Base-by-base conservation (phyloP, 495 filamentous ascomycete species). In the Tuber magnatum region DNA sequence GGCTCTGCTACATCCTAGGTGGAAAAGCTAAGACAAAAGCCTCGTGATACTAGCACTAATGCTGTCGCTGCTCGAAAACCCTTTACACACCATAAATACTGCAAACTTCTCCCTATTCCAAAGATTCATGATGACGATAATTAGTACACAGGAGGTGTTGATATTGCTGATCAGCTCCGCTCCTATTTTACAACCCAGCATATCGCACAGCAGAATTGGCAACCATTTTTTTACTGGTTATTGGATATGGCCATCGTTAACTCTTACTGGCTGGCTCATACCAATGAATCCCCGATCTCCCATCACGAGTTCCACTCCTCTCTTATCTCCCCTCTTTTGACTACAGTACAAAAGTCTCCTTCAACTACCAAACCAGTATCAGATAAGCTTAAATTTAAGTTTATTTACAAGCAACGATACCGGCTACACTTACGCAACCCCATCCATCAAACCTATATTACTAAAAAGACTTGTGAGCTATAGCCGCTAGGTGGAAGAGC, bases 181-280 rank as follows among this genome's bases (percentile, higher is more conserved):
- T 56, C 61, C 8, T 75, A 72, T 69, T 83, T 81, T 72, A 68
- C 74, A 32, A 80, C 71, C 16, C 75, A 81, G 32, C 35, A 43
- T 40, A 48, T 41, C n/a, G 75, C 68, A 22, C 16, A n/a, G 40
- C 43, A 74, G 22, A 80, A 68, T 48, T 82, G 68, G 75, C 79
- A 75, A 51, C 74, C 73, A 22, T 46, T 81, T 9, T 79, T 82
- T 70, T 80, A 77, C 70, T 81, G 48, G 76, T 69, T 79, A 69
- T 73, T 83, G 69, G 78, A 83, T 73, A 74, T 75, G 69, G 69
- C 69, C n/a, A 18, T 76, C 51, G 56, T 73, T n/a, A 76, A 69
- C 48, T 16, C 42, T 1, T 73, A 48, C 0, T 3, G 2, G 18
- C 44, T 48, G 1, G 2, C 44, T 48, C 9, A 9, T 22, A 48